phyloP scores from a whole-genome alignment of 1,284 basidiomycete genomes.

The Tilletiopsis washingtonensis region DNA sequence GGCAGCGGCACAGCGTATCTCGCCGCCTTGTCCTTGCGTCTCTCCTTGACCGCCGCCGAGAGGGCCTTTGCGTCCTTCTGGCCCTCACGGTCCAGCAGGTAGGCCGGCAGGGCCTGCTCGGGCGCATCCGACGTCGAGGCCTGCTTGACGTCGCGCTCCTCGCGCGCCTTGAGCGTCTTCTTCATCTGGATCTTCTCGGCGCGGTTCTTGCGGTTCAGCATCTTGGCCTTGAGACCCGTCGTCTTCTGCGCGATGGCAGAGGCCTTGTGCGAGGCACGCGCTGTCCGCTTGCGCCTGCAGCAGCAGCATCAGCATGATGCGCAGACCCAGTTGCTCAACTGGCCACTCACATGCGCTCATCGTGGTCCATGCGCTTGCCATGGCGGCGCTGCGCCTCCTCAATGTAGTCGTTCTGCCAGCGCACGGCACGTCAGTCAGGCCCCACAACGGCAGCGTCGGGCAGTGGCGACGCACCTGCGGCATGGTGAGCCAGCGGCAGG shows the following conservation, averaged over 20 bases:
- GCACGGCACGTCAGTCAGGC: too few species aligned
- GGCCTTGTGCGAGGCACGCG: slow-evolving; percentile 77
- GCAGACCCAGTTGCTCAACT: neutral
- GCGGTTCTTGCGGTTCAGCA: slow-evolving; percentile 90
- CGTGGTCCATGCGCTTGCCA: slow-evolving; percentile 45
- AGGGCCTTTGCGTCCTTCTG: slow-evolving; percentile 96
- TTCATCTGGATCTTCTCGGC: slow-evolving; percentile 97
- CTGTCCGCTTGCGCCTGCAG: slow-evolving; percentile 70
- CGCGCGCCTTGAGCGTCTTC: slow-evolving; percentile 97
- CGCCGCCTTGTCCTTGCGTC: slow-evolving; percentile 97
- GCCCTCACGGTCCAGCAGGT: slow-evolving; percentile 90
- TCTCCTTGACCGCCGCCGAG: slow-evolving; percentile 95
- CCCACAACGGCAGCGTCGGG: too few species aligned
- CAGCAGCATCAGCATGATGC: neutral
- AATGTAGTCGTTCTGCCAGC: slow-evolving; percentile 51
- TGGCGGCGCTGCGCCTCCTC: slow-evolving; percentile 49
- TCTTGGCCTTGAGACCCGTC: slow-evolving; percentile 94
- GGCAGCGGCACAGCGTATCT: slow-evolving; percentile 95
- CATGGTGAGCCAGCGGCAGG: too few species aligned
- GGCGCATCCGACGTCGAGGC: slow-evolving; percentile 39
- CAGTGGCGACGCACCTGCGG: too few species aligned
- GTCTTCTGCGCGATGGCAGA: slow-evolving; percentile 86
- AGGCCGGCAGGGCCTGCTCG: slow-evolving; percentile 54
- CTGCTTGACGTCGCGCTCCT: slow-evolving; percentile 83
- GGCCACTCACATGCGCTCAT: slow-evolving; percentile 29